Evolutionary conservation across 805 yeast genomes (phyloP).

Genomic region (Wickerhamiella azyma): DNA sequence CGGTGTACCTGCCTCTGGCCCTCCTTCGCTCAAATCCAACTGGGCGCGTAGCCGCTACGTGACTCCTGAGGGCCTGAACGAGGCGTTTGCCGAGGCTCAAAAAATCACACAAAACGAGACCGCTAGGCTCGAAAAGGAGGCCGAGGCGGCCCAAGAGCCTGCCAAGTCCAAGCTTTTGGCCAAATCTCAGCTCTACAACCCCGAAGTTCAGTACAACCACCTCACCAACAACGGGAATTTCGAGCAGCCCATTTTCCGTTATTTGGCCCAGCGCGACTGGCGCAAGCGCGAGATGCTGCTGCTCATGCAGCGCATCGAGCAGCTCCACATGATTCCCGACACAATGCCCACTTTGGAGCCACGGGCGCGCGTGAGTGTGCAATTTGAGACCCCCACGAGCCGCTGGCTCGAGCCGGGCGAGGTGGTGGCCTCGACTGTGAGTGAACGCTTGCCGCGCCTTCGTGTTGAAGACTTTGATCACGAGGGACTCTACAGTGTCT

Average conservation of each 20-base stretch:
- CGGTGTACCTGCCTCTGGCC: constrained; percentile 20
- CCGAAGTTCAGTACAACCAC: constrained; percentile 68
- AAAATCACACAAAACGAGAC: constrained; percentile 35
- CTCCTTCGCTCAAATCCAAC: constrained; percentile 17
- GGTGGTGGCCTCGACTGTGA: constrained; percentile 56
- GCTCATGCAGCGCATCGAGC: constrained; percentile 84
- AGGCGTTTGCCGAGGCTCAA: constrained; percentile 59
- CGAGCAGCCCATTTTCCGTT: constrained; percentile 66
- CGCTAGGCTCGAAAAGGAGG: background rate
- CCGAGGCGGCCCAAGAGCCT: constrained; percentile 8
- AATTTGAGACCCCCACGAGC: constrained; percentile 29
- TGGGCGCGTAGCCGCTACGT: constrained; percentile 33
- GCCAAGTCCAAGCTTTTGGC: constrained; percentile 28
- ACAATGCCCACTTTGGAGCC: constrained; percentile 85
- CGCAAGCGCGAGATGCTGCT: constrained; percentile 54
- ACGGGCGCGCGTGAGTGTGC: constrained; percentile 54
- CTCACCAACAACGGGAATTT: constrained; percentile 43
- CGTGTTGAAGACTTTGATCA: constrained; percentile 60
- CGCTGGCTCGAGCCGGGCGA: constrained; percentile 73
- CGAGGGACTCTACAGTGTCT: constrained; percentile 51
- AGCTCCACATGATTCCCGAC: constrained; percentile 77
- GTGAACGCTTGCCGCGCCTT: constrained; percentile 62
- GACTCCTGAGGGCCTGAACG: constrained; percentile 57
- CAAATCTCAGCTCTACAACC: constrained; percentile 62
- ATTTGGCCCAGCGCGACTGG: constrained; percentile 60